Percentiles rank a stretch among this genome's conserved stretches.
Evolutionary conservation across 1,284 basidiomycete species (phyloP).

Genomic region (Cutaneotrichosporon sp.): DNA sequence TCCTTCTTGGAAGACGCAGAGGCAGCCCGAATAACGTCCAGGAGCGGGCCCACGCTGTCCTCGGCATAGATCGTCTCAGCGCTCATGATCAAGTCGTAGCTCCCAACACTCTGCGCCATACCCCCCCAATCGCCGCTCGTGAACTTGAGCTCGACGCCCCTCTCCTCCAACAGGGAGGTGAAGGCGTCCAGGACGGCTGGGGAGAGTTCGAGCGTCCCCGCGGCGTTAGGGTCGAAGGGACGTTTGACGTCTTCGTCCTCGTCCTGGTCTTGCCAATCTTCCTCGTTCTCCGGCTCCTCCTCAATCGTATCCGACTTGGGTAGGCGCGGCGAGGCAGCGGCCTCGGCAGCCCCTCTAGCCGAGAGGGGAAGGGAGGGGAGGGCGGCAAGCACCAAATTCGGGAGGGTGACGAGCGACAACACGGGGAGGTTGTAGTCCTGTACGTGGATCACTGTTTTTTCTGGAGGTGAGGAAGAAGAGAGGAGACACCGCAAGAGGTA

Average conservation of each 20-base stretch:
- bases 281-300: slow-evolving; percentile 27
- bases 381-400: slow-evolving; percentile 75
- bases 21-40: slow-evolving; percentile 55
- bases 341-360: slow-evolving; percentile 37
- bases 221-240: slow-evolving; percentile 45
- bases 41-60: slow-evolving; percentile 66
- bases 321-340: not conserved
- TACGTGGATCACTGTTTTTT: slow-evolving; percentile 65
- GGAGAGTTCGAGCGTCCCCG: slow-evolving; percentile 60
- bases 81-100: slow-evolving; percentile 74
- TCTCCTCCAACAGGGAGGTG: slow-evolving; percentile 58
- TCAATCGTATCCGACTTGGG: slow-evolving; percentile 12
- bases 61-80: slow-evolving; percentile 89
- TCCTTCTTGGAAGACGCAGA: not conserved
- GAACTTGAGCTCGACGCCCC: slow-evolving; percentile 67
- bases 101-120: slow-evolving; percentile 27
- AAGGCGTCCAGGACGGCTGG: slow-evolving; percentile 67
- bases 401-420: slow-evolving; percentile 75
- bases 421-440: slow-evolving; percentile 93
- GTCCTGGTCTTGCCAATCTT: slow-evolving; percentile 5
- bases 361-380: slow-evolving; percentile 36
- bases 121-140: slow-evolving; percentile 76
- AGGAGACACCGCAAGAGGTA: slow-evolving; percentile 70
- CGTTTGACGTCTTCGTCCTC: slow-evolving; percentile 30
- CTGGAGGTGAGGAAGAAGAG: slow-evolving; percentile 15